Evolutionary conservation across 805 yeast species (phyloP), one percentile per base, ranked within the genome.

Genomic region (Wickerhamiella shivajii): DNA sequence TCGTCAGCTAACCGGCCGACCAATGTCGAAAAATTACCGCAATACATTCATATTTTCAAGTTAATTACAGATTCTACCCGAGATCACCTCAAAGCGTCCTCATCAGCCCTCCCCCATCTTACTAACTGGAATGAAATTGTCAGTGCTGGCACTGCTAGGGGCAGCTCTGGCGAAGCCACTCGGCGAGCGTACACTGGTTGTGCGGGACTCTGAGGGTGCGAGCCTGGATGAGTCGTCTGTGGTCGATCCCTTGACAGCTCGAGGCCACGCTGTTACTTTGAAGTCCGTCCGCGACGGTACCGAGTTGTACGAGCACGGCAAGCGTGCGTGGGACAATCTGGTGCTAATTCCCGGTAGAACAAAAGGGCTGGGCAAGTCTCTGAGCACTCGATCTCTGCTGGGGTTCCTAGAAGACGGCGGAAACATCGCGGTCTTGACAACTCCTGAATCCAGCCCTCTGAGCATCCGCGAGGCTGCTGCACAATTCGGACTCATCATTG

Each of bases 401-500:
- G 61, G 70, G 24, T 81, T 74, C 47, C 61, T 74, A 42, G 54
- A 67, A 43, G 63, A 60, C 10, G 81, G 87, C 29, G 95, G 95
- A 40, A 78, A 84, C 51, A 52, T 90, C 6, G 47, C 90, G 12
- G 68, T 74, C 10, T 60, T 81, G 10, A 66, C 77, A 0, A 56
- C 66, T 24, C 67, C 74, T 15, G 42, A 46, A 6, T 69, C 67
- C 12, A 48, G 64, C 11, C 70, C 76, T 24, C 80, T 77, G 17
- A 68, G 75, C 13, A 56, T 77, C 21, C 70, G 81, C 39, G 59
- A 67, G 3, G 75, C 77, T 46, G 66, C 81, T 43, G 70, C 73
- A 47, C 83, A 85, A 51, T 57, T 85, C 43, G 98, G 95, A 20
- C 74, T 90, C 33, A 69, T 63, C 47, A 79, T 95, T 38, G 68